phyloP scores from a whole-genome alignment of 164 flowering plant genomes.

The Liquidambar formosana region DNA sequence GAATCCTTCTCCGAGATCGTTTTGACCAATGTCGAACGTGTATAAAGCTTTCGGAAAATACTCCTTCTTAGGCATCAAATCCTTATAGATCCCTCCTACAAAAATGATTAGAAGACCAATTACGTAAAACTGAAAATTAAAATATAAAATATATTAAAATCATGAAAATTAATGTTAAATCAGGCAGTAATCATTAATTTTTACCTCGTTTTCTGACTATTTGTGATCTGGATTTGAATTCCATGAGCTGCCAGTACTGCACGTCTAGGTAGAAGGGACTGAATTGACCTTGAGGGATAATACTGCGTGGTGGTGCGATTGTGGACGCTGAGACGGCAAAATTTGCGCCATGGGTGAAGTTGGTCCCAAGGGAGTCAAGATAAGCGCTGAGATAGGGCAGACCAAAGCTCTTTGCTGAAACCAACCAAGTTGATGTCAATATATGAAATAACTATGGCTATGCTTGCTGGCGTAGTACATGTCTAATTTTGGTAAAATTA shows the following conservation, averaged over 20 bases:
- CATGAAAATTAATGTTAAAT: too few relatives aligned
- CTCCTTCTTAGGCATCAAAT: conserved; percentile 21
- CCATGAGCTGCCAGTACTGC: conserved; percentile 16
- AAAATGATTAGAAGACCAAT: neutral
- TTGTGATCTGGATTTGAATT: conserved; percentile 18
- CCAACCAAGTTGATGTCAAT: neutral
- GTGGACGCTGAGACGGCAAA: conserved; percentile 32
- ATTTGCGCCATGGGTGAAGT: conserved; percentile 28
- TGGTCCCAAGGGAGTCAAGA: conserved; percentile 26
- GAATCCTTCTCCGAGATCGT: conserved; percentile 23
- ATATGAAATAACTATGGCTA: too few relatives aligned
- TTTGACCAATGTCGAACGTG: conserved; percentile 39
- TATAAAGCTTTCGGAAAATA: conserved; percentile 24
- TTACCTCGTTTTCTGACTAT: conserved; percentile 12
- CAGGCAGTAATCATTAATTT: too few relatives aligned
- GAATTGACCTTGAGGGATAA: too few relatives aligned
- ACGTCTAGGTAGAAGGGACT: conserved; percentile 27
- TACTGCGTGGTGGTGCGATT: conserved; percentile 12
- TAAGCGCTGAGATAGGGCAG: conserved; percentile 28
- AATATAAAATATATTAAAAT: too few relatives aligned
- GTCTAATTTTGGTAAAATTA: too few relatives aligned
- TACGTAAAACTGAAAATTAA: too few relatives aligned
- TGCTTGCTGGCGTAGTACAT: too few relatives aligned
- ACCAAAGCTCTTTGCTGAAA: conserved; percentile 18
- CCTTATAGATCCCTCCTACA: conserved; percentile 13